Conservation (phyloP, 176 grass and related monocot species). For the Ensete ventricosum region DNA sequence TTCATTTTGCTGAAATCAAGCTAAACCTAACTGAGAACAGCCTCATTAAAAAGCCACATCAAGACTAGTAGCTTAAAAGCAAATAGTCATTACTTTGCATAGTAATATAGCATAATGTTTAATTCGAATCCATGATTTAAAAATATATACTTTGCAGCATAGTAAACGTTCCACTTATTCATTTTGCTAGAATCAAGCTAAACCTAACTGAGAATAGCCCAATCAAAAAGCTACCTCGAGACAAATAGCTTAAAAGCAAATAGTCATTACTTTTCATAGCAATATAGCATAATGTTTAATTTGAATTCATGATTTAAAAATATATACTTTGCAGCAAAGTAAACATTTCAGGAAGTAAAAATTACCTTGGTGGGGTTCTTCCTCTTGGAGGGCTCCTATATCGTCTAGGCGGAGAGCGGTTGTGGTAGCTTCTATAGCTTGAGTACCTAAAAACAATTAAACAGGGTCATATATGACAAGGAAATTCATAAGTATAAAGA, state of each 20-base stretch:
- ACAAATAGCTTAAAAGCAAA: no score
- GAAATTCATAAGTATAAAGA: background rate
- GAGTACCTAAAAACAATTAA: slow-evolving; percentile 17
- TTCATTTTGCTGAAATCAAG: no score
- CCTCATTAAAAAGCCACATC: no score
- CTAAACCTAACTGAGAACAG: no score
- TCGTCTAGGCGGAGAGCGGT: slow-evolving; percentile 74
- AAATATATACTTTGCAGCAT: background rate
- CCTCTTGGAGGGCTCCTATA: slow-evolving; percentile 82
- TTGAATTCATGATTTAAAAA: background rate
- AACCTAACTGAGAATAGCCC: no score
- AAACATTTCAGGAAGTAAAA: slow-evolving; percentile 1
- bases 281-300: background rate
- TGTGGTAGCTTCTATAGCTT: slow-evolving; percentile 46
- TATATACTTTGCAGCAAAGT: background rate
- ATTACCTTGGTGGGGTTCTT: slow-evolving; percentile 64
- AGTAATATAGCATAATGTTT: background rate
- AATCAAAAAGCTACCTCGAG: no score
- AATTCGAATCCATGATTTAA: background rate
- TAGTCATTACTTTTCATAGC: background rate
- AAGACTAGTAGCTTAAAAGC: no score
- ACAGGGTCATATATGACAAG: background rate
- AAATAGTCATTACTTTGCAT: background rate
- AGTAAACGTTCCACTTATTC: background rate
- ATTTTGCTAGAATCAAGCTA: no score